Percentiles rank a stretch among this genome's conserved stretches.
Conservation (phyloP, 768 basidiomycete genomes). For the Ephemerocybe angulata region DNA sequence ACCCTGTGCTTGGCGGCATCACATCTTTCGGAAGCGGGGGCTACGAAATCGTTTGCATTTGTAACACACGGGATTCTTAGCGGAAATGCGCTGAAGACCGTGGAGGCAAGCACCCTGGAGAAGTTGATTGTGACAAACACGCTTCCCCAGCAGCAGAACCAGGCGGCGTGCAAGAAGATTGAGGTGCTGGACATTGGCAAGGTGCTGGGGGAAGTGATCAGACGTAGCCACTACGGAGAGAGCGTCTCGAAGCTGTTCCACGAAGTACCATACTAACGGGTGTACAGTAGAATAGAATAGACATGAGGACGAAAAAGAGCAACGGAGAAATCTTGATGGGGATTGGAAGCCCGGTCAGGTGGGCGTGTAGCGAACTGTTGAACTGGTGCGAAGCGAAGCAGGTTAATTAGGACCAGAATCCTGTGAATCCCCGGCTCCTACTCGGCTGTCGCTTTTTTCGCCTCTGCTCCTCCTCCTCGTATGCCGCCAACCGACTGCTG, state of each 20-base stretch:
- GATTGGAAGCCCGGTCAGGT: conserved; percentile 14
- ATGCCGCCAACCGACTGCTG: conserved; percentile 23
- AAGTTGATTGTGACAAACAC: conserved; percentile 99
- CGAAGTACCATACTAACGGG: conserved; percentile 75
- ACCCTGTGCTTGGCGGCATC: conserved; percentile 90
- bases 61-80: conserved; percentile 96
- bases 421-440: conserved; percentile 8
- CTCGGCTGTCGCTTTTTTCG: conserved; percentile 15
- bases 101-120: conserved; percentile 74
- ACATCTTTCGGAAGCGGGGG: conserved; percentile 87
- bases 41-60: conserved; percentile 80
- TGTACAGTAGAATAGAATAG: background rate
- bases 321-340: conserved; percentile 9
- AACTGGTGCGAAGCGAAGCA: conserved; percentile 3
- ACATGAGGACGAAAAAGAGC: background rate
- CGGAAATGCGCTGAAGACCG: conserved; percentile 76
- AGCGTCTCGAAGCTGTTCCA: conserved; percentile 86
- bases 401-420: conserved; percentile 7
- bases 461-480: conserved; percentile 22
- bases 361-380: conserved; percentile 13
- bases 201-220: conserved; percentile 93
- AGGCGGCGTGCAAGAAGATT: conserved; percentile 68
- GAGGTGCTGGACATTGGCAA: conserved; percentile 94
- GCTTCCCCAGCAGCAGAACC: conserved; percentile 82
- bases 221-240: conserved; percentile 96